Base-by-base conservation (phyloP, 768 basidiomycete genomes). In the Lanmaoa pseudosensibilis region DNA sequence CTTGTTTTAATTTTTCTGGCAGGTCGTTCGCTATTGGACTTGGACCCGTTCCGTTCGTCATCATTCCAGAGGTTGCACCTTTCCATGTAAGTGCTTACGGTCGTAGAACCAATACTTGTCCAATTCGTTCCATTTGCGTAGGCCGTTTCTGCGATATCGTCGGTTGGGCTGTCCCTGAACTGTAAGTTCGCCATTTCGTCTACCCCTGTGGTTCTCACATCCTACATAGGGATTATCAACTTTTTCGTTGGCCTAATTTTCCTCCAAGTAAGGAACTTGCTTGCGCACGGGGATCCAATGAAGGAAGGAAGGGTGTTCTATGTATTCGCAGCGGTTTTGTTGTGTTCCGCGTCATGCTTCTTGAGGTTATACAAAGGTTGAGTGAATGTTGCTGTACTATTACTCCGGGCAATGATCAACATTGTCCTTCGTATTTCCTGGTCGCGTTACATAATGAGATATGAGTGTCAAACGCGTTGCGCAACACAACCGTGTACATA, bases 281-380 rank as follows among this genome's bases (percentile, higher is more conserved):
- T 98, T 43, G 80, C 91, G 10, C 79, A 79, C 3, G 85, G 83
- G 1, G 76, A 79, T 43, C 69, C 75, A 1, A 63, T 64, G 64
- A 88, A 90, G 60, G 88, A 91, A 64, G 94, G 94, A n/a, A 80
- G 88, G 45, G 85, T 98, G 3, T 98, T 98, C 69, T 95, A 88
- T 64, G 74, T 95, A 5, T 98, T 96, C 66, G 87, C 84, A 2
- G 77, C 65, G 0, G 64, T 87, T 13, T 75, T 95, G 47, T 53
- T 72, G 18, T 62, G 60, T 39, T 62, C 68, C 5, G 48, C 65
- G 3, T 37, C 18, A 39, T 57, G 44, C 46, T 73, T 72, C 58
- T 59, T 54, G 48, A 69, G 50, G 46, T 34, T 73, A 10, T 72
- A 72, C 50, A 61, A 51, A 46, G 62, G 57, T 39, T 72, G 59